Evolutionary conservation across 2,329 filamentous ascomycete genomes (phyloP), one percentile per base, ranked within the genome.

Genomic region (Aciculosporium take): DNA sequence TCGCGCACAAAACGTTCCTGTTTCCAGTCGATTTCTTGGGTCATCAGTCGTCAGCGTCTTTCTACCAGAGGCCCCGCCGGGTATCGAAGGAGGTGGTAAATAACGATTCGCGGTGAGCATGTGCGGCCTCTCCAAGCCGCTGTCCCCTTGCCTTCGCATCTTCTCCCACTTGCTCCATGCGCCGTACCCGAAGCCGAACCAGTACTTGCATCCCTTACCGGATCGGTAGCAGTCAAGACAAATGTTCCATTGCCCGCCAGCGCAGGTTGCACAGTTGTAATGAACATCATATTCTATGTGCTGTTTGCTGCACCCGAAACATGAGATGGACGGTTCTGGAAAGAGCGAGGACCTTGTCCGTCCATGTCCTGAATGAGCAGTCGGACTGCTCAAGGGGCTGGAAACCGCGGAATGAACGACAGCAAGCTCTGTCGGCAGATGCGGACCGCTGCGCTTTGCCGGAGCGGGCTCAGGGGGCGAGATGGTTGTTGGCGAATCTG

Each of bases 221-320:
- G 66, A 57, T 23, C 85, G 78, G 57, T 93, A 95, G 63, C 89
- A 96, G 48, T 71, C 70, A 2, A 83, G 62, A 54, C 89, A 96
- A 9, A 95, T 66, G 55, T 88, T 81, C 68, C 81, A 94, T 36
- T 74, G 66, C 1, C 84, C 85, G 5, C 69, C 63, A 13, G 73
- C 67, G 58, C 89, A 95, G 38, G 68, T 67, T 2, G 63, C 59
- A 59, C 89, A 96, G 55, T 83, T 83, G 61, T 89, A 94, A 58
- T 95, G 85, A 2, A 94, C 64, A 7, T 85, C 77, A 51, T 94
- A 86, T 56, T 94, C 81, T 29, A 95, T 88, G 45, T 87, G 74
- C 5, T 67, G 53, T 47, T 72, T 81, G 17, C 68, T 63, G 56
- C 89, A 96, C 8, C 74, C 68, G 29, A 77, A 72, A 56, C 89